Base-by-base conservation (phyloP, 2,329 filamentous ascomycete species). In the Curvularia lunata region DNA sequence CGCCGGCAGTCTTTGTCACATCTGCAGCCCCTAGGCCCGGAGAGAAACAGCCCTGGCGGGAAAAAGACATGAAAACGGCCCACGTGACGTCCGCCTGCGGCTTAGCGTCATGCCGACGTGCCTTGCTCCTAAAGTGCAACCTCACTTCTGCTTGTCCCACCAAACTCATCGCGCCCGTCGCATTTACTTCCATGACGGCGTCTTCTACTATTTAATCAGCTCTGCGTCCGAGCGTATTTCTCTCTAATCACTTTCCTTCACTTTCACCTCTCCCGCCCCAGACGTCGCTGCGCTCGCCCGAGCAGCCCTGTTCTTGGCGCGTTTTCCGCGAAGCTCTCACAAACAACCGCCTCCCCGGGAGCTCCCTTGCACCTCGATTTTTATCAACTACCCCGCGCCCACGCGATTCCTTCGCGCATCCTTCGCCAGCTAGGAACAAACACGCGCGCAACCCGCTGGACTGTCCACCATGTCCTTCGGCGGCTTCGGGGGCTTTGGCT, bases 381-480 rank as follows among this genome's bases (percentile, higher is more conserved):
- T 42, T 58, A 58, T 63, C 66, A 65, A 54, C 61, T 56, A 56
- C 59, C 63, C 54, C 62, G 59, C 62, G 58, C 47, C 58, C 62
- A 61, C 64, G 58, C 46, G 59, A 59, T 52, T 45, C 56, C 43
- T 50, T 48, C 46, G 66, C 68, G 62, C 63, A 68, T 64, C 61
- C 62, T 57, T 62, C 68, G 55, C 21, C 58, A 52, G 46, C 54
- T 54, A 62, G 62, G 16, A 45, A 56, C 19, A 51, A 25, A 27
- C 30, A 66, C 64, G 61, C 70, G 70, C 69, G 61, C 63, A 59
- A 60, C 55, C 59, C 58, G 59, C 61, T 58, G 67, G 66, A 60
- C 68, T 63, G 32, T 45, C 52, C 63, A 74, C 56, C 46, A 75
- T 76, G 73, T 74, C 73, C 56, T 90, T 90, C 66, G 86, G 85